A percentile compares a stretch with the other conserved stretches of the same genome.
phyloP scores from a whole-genome alignment of 345 rosid species.

The Acer saccharum region DNA sequence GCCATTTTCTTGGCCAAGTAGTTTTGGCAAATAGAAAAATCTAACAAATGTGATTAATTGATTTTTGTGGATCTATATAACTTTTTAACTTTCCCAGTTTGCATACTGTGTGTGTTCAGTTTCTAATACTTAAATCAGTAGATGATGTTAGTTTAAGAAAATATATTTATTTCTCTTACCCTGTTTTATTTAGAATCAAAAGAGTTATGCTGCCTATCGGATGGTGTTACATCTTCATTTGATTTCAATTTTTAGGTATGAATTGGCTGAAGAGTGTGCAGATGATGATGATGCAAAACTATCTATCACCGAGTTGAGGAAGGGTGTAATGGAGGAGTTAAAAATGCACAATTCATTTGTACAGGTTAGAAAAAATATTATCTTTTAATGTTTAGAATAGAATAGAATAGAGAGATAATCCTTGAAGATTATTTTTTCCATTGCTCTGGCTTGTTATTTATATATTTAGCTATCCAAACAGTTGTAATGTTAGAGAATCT shows the following conservation, averaged over 20 bases:
- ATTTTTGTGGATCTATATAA: too few relatives aligned
- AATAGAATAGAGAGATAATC: background rate
- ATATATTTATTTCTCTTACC: background rate
- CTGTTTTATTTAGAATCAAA: conserved; percentile 9
- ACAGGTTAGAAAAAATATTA: conserved; percentile 39
- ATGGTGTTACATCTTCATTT: conserved; percentile 5
- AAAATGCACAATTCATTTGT: conserved; percentile 77
- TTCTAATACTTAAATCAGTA: conserved; percentile 8
- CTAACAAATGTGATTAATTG: too few relatives aligned
- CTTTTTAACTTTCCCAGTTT: too few relatives aligned
- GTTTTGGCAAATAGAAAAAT: background rate
- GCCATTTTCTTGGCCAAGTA: background rate
- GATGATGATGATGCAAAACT: conserved; percentile 92
- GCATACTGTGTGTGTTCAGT: conserved; percentile 8
- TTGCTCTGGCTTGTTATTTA: background rate
- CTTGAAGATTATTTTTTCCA: conserved; percentile 4
- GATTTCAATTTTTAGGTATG: conserved; percentile 56
- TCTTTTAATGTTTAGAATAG: background rate
- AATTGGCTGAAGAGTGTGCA: conserved; percentile 86
- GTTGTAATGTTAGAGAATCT: background rate
- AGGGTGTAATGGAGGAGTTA: conserved; percentile 66
- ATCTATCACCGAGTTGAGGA: conserved; percentile 72
- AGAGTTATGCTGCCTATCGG: conserved; percentile 2
- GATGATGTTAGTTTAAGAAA: background rate
- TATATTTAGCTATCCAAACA: background rate